Evolutionary conservation across 495 filamentous ascomycete genomes (phyloP), one percentile per base, ranked within the genome.

Genomic region (Ascodesmis nigricans): DNA sequence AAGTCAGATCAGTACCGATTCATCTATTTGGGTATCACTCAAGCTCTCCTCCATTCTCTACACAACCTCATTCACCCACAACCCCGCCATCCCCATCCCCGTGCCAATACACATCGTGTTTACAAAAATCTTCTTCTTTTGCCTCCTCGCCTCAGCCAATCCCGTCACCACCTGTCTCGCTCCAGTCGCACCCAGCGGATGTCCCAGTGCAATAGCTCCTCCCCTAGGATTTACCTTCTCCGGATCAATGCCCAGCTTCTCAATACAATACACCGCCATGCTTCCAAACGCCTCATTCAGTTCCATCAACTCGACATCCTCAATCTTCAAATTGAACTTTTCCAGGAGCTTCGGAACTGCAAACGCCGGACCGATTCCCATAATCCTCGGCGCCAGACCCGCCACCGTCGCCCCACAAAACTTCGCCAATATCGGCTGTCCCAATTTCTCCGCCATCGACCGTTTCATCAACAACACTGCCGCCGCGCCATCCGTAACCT

Each of bases 241-340:
- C 39, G 65, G 69, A 42, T 84, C 76, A 29, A 93, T 58, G 21
- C 71, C 71, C 24, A 93, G 64, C 35, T 62, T 69, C 38, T 83
- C 62, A 11, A 74, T 53, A 58, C 80, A 91, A 63, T 91, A 95
- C 3, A 91, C 80, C 1, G 78, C 82, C 84, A 95, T 95, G 20
- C 73, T 81, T 17, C 82, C 84, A 44, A 95, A 95, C 1, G 84
- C 84, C 66, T 95, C 84, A 56, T 95, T 95, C 49, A 95, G 59
- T 64, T 95, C 84, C 42, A 78, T 67, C 26, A 95, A 63, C 44
- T 95, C 84, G 39, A 80, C 64, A 38, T 95, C 83, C 29, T 71
- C 60, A 34, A 90, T 62, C 11, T 59, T 62, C 41, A 95, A 53
- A 51, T 71, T 67, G 67, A 72, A 73, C 61, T 91, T 73, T 52